A percentile compares a stretch with the other conserved stretches of the same genome.
Conservation (phyloP, 2,329 filamentous ascomycete genomes). For the Colletotrichum karsti region DNA sequence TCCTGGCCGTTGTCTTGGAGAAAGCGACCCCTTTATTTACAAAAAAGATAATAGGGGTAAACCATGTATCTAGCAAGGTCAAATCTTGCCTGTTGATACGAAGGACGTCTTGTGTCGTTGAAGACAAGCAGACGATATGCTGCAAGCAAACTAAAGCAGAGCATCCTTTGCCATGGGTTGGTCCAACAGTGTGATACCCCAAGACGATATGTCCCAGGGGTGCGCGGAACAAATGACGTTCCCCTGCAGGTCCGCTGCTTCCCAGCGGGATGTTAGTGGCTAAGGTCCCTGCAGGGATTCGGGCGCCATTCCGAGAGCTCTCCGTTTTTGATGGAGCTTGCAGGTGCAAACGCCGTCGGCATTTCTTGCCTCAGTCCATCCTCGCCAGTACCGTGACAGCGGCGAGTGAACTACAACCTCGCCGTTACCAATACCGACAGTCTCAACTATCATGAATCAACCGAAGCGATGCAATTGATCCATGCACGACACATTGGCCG, state of each 20-base stretch:
- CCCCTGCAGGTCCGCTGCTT: slow-evolving; percentile 25
- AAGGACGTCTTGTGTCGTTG: background rate
- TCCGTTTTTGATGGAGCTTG: slow-evolving; percentile 22
- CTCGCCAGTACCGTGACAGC: slow-evolving; percentile 4
- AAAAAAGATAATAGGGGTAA: background rate
- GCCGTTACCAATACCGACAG: background rate
- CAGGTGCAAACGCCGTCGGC: slow-evolving; percentile 19
- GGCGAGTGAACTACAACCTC: slow-evolving; percentile 2
- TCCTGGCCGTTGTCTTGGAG: background rate
- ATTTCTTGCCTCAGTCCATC: background rate
- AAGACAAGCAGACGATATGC: background rate
- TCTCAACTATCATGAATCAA: slow-evolving; percentile 31
- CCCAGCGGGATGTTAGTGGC: slow-evolving; percentile 6
- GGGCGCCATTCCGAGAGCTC: slow-evolving; percentile 18
- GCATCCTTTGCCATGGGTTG: background rate
- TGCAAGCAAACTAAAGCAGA: background rate
- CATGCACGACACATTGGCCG: slow-evolving; percentile 35
- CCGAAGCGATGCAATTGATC: slow-evolving; percentile 37
- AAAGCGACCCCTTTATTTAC: background rate
- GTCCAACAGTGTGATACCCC: slow-evolving; percentile 9
- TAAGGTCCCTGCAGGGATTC: slow-evolving; percentile 23
- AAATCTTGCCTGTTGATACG: background rate
- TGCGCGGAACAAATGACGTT: slow-evolving; percentile 25
- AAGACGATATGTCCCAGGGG: slow-evolving; percentile 19
- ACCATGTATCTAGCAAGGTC: background rate